Percentiles rank a stretch among this genome's conserved stretches.
These are phyloP conservation scores for Phaeosphaeriaceae sp. DNA, from an alignment of 2,329 filamentous ascomycete species.

Conservation along the genomic window DNA sequence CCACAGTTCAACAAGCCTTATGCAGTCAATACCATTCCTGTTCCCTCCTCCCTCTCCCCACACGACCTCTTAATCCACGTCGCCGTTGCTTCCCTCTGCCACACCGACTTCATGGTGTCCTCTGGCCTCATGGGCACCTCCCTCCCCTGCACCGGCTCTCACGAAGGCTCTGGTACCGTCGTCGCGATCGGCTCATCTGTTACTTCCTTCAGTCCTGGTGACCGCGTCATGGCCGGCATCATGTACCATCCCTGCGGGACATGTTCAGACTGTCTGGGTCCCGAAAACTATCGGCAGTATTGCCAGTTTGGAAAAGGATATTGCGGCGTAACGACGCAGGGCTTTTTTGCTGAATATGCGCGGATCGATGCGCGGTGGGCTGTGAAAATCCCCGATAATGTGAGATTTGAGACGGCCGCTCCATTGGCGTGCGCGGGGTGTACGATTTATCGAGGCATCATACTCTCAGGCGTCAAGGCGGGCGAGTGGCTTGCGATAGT, in stretches of 20 bases:
- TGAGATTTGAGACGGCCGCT: constrained; percentile 30
- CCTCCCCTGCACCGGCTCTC: constrained; percentile 56
- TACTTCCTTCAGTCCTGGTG: constrained; percentile 55
- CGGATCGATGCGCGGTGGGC: constrained; percentile 21
- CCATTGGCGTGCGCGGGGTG: constrained; percentile 37
- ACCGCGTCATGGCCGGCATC: constrained; percentile 64
- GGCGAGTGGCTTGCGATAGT: constrained; percentile 81
- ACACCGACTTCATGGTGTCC: constrained; percentile 66
- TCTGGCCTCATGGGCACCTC: constrained; percentile 57
- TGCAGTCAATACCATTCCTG: constrained; percentile 57
- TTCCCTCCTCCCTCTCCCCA: constrained; percentile 55
- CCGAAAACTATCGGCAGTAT: constrained; percentile 61
- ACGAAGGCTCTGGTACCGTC: constrained; percentile 64
- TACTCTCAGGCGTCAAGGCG: constrained; percentile 73
- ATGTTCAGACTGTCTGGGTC: constrained; percentile 61
- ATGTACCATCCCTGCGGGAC: constrained; percentile 60
- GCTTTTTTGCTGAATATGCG: constrained; percentile 56
- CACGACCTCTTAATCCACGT: constrained; percentile 67
- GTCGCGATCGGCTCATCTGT: constrained; percentile 55
- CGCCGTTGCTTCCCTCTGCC: constrained; percentile 67
- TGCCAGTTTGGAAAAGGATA: constrained; percentile 45
- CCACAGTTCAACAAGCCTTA: constrained; percentile 63
- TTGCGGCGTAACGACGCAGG: constrained; percentile 53
- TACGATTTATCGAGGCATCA: constrained; percentile 78
- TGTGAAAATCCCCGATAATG: constrained; percentile 24